Base-by-base conservation (phyloP, 2,329 filamentous ascomycete genomes). In the Cercospora citrullina region DNA sequence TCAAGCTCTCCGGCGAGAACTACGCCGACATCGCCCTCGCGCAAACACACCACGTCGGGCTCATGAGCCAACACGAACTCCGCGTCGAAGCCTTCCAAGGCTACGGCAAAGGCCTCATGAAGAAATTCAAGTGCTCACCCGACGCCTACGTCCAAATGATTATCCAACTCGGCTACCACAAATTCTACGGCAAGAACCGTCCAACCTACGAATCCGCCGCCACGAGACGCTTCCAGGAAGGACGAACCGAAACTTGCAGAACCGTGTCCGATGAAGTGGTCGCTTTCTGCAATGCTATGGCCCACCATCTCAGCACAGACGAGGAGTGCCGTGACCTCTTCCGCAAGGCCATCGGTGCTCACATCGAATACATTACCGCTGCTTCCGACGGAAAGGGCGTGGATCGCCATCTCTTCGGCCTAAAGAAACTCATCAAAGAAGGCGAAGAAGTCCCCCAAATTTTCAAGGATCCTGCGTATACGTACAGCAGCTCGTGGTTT, bases 61-160 rank as follows among this genome's bases (percentile, higher is more conserved):
- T 96, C 70, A 97, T 99, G 73, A 88, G 88, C 71, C 86, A 92
- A 73, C 95, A 99, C 80, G 91, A 99, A 80, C 89, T 99, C 57
- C 88, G 91, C 23, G 94, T 99, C 2, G 94, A 98, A 80, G 91
- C 93, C 30, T 99, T 96, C 85, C 94, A 98, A 81, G 94, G 90
- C 75, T 99, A 99, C 80, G 95, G 95, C 80, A 99, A 99, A 85
- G 93, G 93, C 28, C 85, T 99, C 70, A 98, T 99, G 86, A 99
- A 99, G 89, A 96, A 97, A 82, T 98, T 99, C 89, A 96, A 93
- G 84, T 97, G 92, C 87, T 96, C 92, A 28, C 95, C 95, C 31
- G 96, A 99, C 76, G 95, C 94, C 33, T 99, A 96, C 80, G 93
- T 98, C 51, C 95, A 99, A 83, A 95, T 99, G 93, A 84, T 97